Percentiles rank a stretch among this genome's conserved stretches.
phyloP scores from a whole-genome alignment of 2,329 filamentous ascomycete species.

The Tympanopsis confertula region DNA sequence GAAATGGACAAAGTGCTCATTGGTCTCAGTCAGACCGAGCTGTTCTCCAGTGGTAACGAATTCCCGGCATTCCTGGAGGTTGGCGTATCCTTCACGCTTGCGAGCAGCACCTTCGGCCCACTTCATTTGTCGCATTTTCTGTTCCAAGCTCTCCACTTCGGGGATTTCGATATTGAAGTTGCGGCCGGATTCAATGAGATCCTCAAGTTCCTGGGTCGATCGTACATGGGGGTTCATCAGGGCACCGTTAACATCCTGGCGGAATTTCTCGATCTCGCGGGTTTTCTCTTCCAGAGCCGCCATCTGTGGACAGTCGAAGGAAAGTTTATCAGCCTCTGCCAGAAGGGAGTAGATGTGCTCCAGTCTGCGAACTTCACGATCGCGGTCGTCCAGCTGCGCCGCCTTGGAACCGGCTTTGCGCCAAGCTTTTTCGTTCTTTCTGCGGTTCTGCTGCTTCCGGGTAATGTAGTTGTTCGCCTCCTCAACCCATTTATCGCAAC shows the following conservation, averaged over 20 bases:
- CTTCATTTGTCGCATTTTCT: slow-evolving; percentile 70
- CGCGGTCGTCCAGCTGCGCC: slow-evolving; percentile 72
- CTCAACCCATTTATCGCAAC: slow-evolving; percentile 95
- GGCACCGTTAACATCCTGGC: slow-evolving; percentile 59
- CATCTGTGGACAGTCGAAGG: slow-evolving; percentile 90
- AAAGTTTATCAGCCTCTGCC: slow-evolving; percentile 70
- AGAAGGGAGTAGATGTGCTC: slow-evolving; percentile 80
- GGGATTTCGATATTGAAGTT: slow-evolving; percentile 84
- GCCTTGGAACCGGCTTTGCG: slow-evolving; percentile 64
- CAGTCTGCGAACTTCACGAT: slow-evolving; percentile 75
- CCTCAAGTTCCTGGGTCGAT: slow-evolving; percentile 68
- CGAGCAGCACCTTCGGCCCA: slow-evolving; percentile 73
- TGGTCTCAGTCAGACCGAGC: slow-evolving; percentile 60
- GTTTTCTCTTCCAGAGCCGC: slow-evolving; percentile 73
- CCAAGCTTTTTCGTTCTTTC: slow-evolving; percentile 85
- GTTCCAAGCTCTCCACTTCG: slow-evolving; percentile 73
- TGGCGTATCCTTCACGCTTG: slow-evolving; percentile 52
- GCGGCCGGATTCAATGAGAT: slow-evolving; percentile 79
- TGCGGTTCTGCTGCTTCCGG: slow-evolving; percentile 91
- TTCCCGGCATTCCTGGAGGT: slow-evolving; percentile 65
- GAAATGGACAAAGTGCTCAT: slow-evolving; percentile 65
- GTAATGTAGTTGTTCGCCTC: slow-evolving; percentile 94
- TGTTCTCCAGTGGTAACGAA: slow-evolving; percentile 69
- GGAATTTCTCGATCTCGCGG: slow-evolving; percentile 74
- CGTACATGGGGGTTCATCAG: slow-evolving; percentile 54